A percentile compares a stretch with the other conserved stretches of the same genome.
Conservation (phyloP, 225 moss, liverwort and hornwort species). For the Polytrichum formosum region DNA sequence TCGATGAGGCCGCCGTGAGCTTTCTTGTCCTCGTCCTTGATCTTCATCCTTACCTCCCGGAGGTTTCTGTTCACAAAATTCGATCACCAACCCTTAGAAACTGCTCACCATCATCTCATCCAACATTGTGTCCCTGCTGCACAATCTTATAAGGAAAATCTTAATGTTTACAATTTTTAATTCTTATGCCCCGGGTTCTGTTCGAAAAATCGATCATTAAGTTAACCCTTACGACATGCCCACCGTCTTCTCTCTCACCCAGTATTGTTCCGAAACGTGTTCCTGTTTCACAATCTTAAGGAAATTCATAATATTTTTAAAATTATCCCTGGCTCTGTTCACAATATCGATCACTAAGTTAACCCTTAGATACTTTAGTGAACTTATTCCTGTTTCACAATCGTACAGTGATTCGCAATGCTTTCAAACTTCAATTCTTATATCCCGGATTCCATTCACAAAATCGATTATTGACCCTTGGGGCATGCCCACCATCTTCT, state of each 20-base stretch:
- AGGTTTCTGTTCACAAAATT: background rate
- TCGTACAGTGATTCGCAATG: too few species aligned
- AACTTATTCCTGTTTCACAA: too few species aligned
- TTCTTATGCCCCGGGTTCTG: background rate
- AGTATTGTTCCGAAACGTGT: too few species aligned
- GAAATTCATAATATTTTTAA: background rate
- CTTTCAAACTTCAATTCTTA: too few species aligned
- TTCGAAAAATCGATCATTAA: background rate
- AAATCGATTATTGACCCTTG: too few species aligned
- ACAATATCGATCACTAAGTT: background rate
- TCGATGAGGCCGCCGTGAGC: conserved; percentile 12
- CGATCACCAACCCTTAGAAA: background rate
- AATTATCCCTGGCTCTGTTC: background rate
- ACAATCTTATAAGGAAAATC: background rate
- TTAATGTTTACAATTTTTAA: background rate
- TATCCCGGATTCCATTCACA: too few species aligned
- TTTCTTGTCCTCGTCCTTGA: conserved; percentile 48
- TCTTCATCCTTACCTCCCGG: conserved; percentile 1
- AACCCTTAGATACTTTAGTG: too few species aligned
- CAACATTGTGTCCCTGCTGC: background rate
- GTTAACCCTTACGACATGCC: too few species aligned
- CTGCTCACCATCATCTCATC: background rate
- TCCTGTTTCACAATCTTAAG: too few species aligned
- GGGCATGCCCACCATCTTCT: too few species aligned
- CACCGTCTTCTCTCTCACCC: too few species aligned